These are phyloP conservation scores for Orbilia blumenaviensis DNA, from an alignment of 2,329 filamentous ascomycete genomes.

Conservation along the genomic window DNA sequence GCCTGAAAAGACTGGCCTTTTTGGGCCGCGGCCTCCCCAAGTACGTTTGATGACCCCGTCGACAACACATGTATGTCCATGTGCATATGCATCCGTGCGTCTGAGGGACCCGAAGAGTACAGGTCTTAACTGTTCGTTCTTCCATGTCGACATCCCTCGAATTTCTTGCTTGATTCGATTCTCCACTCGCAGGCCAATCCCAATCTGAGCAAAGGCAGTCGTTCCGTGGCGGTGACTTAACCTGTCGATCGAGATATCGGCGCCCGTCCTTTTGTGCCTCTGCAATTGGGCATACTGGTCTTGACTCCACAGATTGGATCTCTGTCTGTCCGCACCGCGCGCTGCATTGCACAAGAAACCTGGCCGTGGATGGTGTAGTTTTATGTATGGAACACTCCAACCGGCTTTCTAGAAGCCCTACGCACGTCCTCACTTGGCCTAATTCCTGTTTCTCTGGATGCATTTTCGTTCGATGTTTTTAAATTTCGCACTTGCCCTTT, in stretches of 20 bases:
- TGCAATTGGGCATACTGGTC: neutral
- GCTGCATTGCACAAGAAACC: conserved; percentile 9
- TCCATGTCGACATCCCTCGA: conserved; percentile 12
- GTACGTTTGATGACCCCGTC: conserved; percentile 17
- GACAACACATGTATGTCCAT: conserved; percentile 29
- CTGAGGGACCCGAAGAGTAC: conserved; percentile 5
- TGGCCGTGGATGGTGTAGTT: conserved; percentile 37
- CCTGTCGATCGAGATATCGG: conserved; percentile 1
- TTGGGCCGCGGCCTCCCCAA: neutral
- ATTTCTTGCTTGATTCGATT: conserved; percentile 4
- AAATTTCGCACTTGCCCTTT: conserved; percentile 35
- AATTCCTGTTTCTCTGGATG: conserved; percentile 46
- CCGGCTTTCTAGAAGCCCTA: conserved; percentile 44
- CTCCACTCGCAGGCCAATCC: neutral
- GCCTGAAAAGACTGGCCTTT: neutral
- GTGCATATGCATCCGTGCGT: conserved; percentile 18
- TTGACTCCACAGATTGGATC: conserved; percentile 9
- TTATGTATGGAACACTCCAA: conserved; percentile 52
- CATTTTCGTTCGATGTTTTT: conserved; percentile 33
- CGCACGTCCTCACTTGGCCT: conserved; percentile 35
- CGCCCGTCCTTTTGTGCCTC: conserved; percentile 5
- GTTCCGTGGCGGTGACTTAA: neutral
- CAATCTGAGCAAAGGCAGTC: neutral
- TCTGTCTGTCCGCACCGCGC: neutral
- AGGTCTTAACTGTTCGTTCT: conserved; percentile 5